These are phyloP conservation scores for Talaromyces funiculosus DNA, from an alignment of 2,329 filamentous ascomycete genomes.

Conservation along the genomic window DNA sequence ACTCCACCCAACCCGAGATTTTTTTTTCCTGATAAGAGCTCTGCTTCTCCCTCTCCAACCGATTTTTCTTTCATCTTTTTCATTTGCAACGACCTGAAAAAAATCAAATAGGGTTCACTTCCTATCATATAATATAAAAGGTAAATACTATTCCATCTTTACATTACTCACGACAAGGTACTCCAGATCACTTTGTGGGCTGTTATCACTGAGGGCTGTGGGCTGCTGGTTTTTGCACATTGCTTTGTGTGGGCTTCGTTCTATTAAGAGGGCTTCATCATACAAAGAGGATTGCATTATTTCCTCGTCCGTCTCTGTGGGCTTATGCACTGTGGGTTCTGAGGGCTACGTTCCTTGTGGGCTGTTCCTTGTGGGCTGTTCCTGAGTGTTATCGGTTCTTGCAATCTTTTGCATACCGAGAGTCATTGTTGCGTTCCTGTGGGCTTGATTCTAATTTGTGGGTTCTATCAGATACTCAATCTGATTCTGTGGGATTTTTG, in stretches of 20 bases:
- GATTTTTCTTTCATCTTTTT: neutral
- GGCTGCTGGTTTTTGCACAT: conserved; percentile 35
- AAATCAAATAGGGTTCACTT: neutral
- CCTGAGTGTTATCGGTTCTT: conserved; percentile 15
- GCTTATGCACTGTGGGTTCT: conserved; percentile 38
- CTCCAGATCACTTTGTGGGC: conserved; percentile 16
- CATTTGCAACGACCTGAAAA: neutral
- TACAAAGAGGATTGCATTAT: conserved; percentile 35
- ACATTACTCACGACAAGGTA: conserved; percentile 4
- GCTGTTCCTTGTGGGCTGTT: conserved; percentile 22
- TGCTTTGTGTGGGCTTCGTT: conserved; percentile 37
- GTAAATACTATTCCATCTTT: conserved; percentile 4
- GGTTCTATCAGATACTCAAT: conserved; percentile 15
- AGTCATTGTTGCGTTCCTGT: conserved; percentile 29
- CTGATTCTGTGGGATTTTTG: conserved; percentile 16
- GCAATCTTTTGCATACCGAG: conserved; percentile 20
- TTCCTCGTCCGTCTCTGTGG: conserved; percentile 39
- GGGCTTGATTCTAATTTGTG: conserved; percentile 18
- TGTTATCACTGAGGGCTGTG: conserved; percentile 36
- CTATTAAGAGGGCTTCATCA: conserved; percentile 36
- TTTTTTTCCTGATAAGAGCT: conserved; percentile 3
- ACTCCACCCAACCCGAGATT: conserved; percentile 1
- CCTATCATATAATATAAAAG: neutral
- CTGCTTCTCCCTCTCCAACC: neutral
- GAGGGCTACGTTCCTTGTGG: conserved; percentile 35